These are phyloP conservation scores for Castanopsis chinensis DNA, from an alignment of 306 rosid genomes.

Conservation along the genomic window DNA sequence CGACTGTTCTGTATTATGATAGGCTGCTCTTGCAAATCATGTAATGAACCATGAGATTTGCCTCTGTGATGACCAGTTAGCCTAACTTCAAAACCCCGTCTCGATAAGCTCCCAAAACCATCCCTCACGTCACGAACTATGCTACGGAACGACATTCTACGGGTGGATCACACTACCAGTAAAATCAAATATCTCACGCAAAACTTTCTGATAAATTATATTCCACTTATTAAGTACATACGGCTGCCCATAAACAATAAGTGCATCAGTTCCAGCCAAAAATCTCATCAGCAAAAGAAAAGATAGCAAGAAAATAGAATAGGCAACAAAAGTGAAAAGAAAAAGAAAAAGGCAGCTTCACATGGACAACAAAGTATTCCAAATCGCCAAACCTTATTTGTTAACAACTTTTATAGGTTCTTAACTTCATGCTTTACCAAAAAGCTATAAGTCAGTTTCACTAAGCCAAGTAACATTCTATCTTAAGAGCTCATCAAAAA, in stretches of 20 bases:
- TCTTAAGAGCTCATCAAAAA: not conserved
- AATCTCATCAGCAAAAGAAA: not conserved
- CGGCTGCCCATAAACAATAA: constrained; percentile 34
- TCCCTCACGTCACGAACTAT: constrained; percentile 89
- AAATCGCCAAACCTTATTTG: constrained; percentile 13
- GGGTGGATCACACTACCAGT: constrained; percentile 12
- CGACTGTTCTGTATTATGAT: constrained; percentile 63
- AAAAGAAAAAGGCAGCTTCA: constrained; percentile 7
- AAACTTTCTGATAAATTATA: constrained; percentile 22
- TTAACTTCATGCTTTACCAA: not conserved
- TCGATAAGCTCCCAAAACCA: constrained; percentile 82
- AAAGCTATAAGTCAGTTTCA: not conserved
- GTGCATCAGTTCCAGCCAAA: constrained; percentile 16
- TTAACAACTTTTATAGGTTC: not conserved
- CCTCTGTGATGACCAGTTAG: constrained; percentile 67
- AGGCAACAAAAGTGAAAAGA: constrained; percentile 1
- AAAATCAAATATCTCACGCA: constrained; percentile 20
- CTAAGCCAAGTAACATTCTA: not conserved
- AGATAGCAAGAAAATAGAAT: not conserved
- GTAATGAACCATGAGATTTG: constrained; percentile 75
- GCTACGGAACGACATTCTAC: constrained; percentile 85
- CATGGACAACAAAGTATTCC: constrained; percentile 7
- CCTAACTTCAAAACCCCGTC: constrained; percentile 79
- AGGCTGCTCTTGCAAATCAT: constrained; percentile 69
- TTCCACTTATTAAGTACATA: constrained; percentile 26